These are phyloP conservation scores for Vicia sativa DNA, from an alignment of 306 rosid genomes.

Conservation along the genomic window DNA sequence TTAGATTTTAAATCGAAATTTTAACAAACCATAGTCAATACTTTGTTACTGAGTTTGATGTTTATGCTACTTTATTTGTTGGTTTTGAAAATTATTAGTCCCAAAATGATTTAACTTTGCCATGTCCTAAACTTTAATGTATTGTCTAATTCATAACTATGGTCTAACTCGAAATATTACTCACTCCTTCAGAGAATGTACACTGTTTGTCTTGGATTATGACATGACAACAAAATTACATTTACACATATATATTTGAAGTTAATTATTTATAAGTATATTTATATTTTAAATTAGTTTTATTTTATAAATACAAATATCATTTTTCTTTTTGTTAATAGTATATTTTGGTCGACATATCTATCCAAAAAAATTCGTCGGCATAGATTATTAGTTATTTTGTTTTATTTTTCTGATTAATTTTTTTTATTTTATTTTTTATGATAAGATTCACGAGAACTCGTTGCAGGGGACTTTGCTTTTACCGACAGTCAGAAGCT, in stretches of 20 bases:
- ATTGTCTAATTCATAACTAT: neutral
- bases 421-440: neutral
- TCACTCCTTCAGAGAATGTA: neutral
- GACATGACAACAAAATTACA: neutral
- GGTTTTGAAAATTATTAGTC: no score
- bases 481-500: constrained; percentile 40
- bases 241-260: neutral
- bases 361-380: neutral
- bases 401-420: no score
- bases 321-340: no score
- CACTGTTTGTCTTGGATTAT: neutral
- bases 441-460: constrained; percentile 20
- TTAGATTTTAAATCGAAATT: no score
- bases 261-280: no score
- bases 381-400: neutral
- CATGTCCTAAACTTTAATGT: neutral
- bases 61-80: no score
- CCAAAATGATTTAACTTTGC: no score
- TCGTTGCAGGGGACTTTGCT: constrained; percentile 11
- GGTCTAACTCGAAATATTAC: neutral
- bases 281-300: no score
- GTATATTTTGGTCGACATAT: no score
- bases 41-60: no score
- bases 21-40: no score
- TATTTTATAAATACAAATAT: no score